A percentile compares a stretch with the other conserved stretches of the same genome.
Evolutionary conservation across 2,329 filamentous ascomycete species (phyloP).

Genomic region (Stemphylium vesicarium): DNA sequence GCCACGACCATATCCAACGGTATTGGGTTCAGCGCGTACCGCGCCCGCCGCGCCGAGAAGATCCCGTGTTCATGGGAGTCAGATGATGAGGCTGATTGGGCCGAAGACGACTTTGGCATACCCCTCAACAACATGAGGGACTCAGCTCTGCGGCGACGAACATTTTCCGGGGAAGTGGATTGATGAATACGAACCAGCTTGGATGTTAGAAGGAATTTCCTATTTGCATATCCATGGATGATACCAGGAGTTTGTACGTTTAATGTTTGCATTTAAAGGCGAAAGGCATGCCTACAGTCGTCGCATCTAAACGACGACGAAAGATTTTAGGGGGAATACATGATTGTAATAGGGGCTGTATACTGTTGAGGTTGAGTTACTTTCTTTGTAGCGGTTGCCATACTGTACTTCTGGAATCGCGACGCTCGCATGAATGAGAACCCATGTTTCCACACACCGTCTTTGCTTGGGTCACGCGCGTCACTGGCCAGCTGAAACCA

Average conservation of each 20-base stretch:
- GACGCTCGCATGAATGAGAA: conserved; percentile 8
- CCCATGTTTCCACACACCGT: conserved; percentile 8
- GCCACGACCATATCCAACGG: conserved; percentile 73
- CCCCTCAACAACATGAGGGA: conserved; percentile 47
- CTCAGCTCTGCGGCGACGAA: conserved; percentile 27
- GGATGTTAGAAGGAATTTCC: conserved; percentile 7
- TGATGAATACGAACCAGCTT: conserved; percentile 17
- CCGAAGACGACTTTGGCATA: conserved; percentile 64
- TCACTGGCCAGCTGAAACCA: conserved; percentile 6
- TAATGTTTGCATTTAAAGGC: conserved; percentile 30
- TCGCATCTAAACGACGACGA: conserved; percentile 21
- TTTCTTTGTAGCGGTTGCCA: not conserved
- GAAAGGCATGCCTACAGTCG: conserved; percentile 23
- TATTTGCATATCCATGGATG: conserved; percentile 22
- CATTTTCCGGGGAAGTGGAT: conserved; percentile 36
- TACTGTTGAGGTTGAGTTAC: conserved; percentile 1
- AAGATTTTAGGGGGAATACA: conserved; percentile 14
- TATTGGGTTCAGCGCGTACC: conserved; percentile 44
- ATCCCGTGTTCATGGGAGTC: conserved; percentile 63
- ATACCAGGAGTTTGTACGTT: conserved; percentile 28
- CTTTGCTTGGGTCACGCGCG: conserved; percentile 7
- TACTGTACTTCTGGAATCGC: not conserved
- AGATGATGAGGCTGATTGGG: conserved; percentile 60
- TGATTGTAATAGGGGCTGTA: conserved; percentile 25
- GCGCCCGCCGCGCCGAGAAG: conserved; percentile 37